Percentiles rank a stretch among this genome's conserved stretches.
Conservation (phyloP, 163 green algal species). For the Volvox carteri region DNA sequence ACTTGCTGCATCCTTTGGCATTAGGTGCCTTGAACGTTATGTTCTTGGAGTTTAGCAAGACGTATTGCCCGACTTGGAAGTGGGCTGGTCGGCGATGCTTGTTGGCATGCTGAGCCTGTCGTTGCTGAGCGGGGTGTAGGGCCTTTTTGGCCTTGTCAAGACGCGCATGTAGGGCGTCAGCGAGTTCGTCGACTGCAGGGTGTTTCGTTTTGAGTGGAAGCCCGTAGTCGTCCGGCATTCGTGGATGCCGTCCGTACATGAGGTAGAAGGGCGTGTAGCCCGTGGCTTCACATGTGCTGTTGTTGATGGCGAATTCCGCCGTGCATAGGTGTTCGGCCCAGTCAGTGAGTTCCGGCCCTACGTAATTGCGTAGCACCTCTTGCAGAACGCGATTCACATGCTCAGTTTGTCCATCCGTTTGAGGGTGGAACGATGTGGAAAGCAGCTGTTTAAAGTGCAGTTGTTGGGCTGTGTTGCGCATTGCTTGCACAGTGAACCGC, state of each 20-base stretch:
- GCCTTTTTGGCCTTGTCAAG: no score
- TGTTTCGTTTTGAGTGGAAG: not conserved
- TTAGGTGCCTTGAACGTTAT: not conserved
- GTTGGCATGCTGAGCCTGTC: no score
- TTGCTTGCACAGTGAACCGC: not conserved
- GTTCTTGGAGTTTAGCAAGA: not conserved
- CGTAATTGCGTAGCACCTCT: not conserved
- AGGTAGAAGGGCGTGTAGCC: no score
- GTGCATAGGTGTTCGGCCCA: not conserved
- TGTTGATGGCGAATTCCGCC: not conserved
- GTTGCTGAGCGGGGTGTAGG: no score
- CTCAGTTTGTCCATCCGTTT: no score
- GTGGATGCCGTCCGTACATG: no score
- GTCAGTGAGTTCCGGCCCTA: not conserved
- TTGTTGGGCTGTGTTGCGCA: no score
- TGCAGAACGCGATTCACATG: not conserved
- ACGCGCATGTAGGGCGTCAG: not conserved
- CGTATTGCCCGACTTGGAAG: no score
- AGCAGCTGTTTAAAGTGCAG: no score
- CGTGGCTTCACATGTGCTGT: no score
- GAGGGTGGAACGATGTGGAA: no score
- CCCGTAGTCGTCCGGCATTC: not conserved
- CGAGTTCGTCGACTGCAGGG: not conserved
- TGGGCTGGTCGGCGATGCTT: no score
- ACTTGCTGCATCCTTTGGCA: not conserved